Evolutionary conservation across 2,329 filamentous ascomycete species (phyloP).

Genomic region (Pyricularia sp.): DNA sequence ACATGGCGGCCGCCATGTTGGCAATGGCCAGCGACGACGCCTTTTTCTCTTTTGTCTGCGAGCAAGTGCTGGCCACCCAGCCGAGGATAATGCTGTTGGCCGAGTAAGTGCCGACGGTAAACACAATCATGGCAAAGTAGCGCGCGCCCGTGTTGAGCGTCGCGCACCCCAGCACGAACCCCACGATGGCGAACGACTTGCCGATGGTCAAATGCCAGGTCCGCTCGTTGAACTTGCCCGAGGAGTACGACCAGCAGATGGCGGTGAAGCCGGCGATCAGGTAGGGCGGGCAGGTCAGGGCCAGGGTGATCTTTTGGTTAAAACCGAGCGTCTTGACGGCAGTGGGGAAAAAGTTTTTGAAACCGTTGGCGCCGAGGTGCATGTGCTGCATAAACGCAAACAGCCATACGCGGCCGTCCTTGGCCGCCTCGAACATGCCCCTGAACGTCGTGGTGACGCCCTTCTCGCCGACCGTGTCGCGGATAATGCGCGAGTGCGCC

Average conservation of each 20-base stretch:
- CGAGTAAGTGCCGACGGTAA: constrained; percentile 44
- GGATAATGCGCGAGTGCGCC: constrained; percentile 17
- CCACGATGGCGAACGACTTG: constrained; percentile 49
- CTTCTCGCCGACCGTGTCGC: constrained; percentile 1
- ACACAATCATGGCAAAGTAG: constrained; percentile 39
- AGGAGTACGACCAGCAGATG: constrained; percentile 50
- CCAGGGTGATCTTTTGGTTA: background rate
- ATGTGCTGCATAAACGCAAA: constrained; percentile 9
- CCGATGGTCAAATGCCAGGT: constrained; percentile 44
- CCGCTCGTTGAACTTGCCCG: constrained; percentile 55
- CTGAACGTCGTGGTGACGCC: background rate
- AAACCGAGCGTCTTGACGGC: constrained; percentile 26
- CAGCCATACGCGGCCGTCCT: background rate
- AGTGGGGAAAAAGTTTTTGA: constrained; percentile 63
- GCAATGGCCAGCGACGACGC: constrained; percentile 23
- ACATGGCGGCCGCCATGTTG: constrained; percentile 6
- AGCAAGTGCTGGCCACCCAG: constrained; percentile 66
- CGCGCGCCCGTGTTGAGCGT: constrained; percentile 10
- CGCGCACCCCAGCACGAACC: constrained; percentile 11
- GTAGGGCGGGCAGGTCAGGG: constrained; percentile 60
- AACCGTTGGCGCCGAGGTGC: constrained; percentile 39
- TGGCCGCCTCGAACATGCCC: background rate
- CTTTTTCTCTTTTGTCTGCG: constrained; percentile 49
- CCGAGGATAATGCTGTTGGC: constrained; percentile 60
- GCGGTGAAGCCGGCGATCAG: constrained; percentile 57